Evolutionary conservation across 805 yeast species (phyloP), one percentile per base, ranked within the genome.

Genomic region (Monosporozyma servazzii): DNA sequence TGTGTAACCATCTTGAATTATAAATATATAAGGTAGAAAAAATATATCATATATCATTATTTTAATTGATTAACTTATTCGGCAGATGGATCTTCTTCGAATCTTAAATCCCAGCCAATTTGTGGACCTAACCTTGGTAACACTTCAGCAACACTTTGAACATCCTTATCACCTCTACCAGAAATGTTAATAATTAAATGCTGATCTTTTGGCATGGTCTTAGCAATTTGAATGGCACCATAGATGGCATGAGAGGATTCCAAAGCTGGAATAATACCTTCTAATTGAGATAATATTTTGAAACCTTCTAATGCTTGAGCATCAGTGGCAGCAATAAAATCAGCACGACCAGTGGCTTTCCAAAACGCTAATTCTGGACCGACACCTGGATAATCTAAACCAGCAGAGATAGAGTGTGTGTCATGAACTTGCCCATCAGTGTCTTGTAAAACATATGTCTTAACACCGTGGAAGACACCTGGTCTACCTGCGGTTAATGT

Each of bases 151-250:
- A 93, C 97, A 68, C 90, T 87, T 72, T 89, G 96, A 40, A 93
- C 99, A 69, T 93, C 99, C 75, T 93, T 93, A 69, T 93, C 99
- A 73, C 99, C 99, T 77, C 99, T 87, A 63, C 99, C 99, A 49
- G 96, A 88, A 52, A 93, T 79, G 68, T 89, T 89, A 65, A 93
- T 85, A 54, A 93, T 84, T 53, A 93, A 74, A 65, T 88, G 81
- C 71, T 89, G 78, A 58, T 86, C 96, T 57, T 82, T 77, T 23
- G 77, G 66, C 84, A 93, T 76, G 17, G 82, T 84, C 74, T 88
- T 82, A 30, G 99, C 99, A 48, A 87, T 76, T 71, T 89, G 80
- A 54, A 87, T 75, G 47, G 90, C 99, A 60, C 96, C 97, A 65
- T 76, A 86, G 50, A 93, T 81, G 41, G 99, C 99, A 68, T 93